These are phyloP conservation scores for Cytospora piceicola DNA, from an alignment of 2,329 filamentous ascomycete genomes.

Conservation along the genomic window DNA sequence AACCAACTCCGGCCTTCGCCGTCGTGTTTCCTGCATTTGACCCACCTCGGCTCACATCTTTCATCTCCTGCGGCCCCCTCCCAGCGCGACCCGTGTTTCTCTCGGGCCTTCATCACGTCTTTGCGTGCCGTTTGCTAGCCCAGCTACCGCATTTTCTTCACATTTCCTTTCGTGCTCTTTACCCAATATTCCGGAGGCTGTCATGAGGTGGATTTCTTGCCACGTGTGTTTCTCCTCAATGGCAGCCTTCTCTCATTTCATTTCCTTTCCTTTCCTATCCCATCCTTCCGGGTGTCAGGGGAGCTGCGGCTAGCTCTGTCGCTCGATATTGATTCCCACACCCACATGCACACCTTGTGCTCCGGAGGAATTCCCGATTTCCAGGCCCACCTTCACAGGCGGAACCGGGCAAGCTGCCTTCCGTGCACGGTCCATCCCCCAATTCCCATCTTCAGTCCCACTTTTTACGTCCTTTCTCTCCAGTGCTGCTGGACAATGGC, in stretches of 20 bases:
- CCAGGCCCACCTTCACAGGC: conserved; percentile 14
- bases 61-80: conserved; percentile 1
- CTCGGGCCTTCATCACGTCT: conserved; percentile 1
- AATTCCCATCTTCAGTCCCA: conserved; percentile 28
- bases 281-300: conserved; percentile 12
- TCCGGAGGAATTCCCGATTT: conserved; percentile 20
- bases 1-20: conserved; percentile 17
- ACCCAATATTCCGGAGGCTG: conserved; percentile 6
- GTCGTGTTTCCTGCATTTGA: conserved; percentile 12
- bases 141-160: conserved; percentile 5
- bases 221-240: conserved; percentile 13
- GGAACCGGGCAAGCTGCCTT: conserved; percentile 16
- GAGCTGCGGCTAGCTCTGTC: conserved; percentile 24
- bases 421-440: conserved; percentile 21
- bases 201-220: conserved; percentile 8
- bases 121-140: background rate
- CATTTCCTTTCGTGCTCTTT: background rate
- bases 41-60: conserved; percentile 12
- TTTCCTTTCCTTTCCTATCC: conserved; percentile 22
- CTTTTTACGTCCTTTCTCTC: conserved; percentile 22
- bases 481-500: conserved; percentile 21
- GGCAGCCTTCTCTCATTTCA: conserved; percentile 2
- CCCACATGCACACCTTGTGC: conserved; percentile 24
- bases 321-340: conserved; percentile 11
- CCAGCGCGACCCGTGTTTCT: background rate